Evolutionary conservation across 1,284 basidiomycete genomes (phyloP), one percentile per base, ranked within the genome.

Genomic region (Puccinia hordei): DNA sequence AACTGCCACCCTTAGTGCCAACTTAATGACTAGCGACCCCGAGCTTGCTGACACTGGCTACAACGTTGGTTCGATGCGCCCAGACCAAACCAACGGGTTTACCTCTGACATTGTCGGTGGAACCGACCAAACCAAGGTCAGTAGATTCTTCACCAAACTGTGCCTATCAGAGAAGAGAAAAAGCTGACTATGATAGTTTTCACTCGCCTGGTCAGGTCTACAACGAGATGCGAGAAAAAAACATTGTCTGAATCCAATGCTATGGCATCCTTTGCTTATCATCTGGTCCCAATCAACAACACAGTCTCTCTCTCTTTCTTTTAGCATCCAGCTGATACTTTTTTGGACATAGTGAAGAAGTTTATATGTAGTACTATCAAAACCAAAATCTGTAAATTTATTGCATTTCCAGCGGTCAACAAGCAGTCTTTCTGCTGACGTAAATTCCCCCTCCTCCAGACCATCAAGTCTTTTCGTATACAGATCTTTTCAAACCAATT

Each of bases 21-120:
- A 71, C 35, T 27, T 55, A 3, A 22, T 55, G 33, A 27, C 44
- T 19, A 57, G 35, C 33, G 65, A 66, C 19, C 53, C 53, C 12
- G 27, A 68, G 33, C 27, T 41, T 71, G 12, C n/a, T 8, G 15
- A 35, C 19, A 10, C 24, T 1, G 65, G 65, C 17, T 66, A 68
- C 38, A 22, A 24, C 10, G 22, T 13, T 5, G 65, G 66, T 1
- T 22, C 33, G 35, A 71, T 68, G 77, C 51, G 77, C 27, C 65
- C 68, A 19, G 77, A 79, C 51, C 38, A 61, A 33, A n/a, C 53
- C 8, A 72, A 79, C 38, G 68, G 68, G 17, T 79, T 79, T 33
- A 79, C 77, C 1, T 46, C 68, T 24, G 44, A 72, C 46, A 79
- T 79, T 12, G 68, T 79, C 17, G 77, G 77, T 27, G 77, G 77